A percentile compares a stretch with the other conserved stretches of the same genome.
phyloP scores from a whole-genome alignment of 78 protist species.

The Dictyostelium brefeldianum region DNA sequence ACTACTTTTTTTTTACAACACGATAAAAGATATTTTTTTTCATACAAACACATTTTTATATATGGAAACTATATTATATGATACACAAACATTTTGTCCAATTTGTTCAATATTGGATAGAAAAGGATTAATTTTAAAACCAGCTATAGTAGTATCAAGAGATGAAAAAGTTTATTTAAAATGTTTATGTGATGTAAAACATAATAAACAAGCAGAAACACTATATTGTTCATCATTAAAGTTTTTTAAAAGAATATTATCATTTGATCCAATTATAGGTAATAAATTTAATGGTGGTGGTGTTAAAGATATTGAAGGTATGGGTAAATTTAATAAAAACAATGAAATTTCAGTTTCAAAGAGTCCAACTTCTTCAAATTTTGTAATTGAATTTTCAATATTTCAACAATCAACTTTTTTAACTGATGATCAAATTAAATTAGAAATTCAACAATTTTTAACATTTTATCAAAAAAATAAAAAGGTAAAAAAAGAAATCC shows the following conservation, averaged over 20 bases:
- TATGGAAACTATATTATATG: slow-evolving; percentile 29
- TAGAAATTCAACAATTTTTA: slow-evolving; percentile 36
- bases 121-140: slow-evolving; percentile 38
- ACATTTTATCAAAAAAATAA: slow-evolving; percentile 63
- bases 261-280: not conserved
- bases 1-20: too few relatives aligned
- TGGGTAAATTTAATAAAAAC: not conserved
- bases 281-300: not conserved
- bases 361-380: slow-evolving; percentile 29
- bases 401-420: slow-evolving; percentile 27
- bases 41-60: not conserved
- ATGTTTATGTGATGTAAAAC: slow-evolving; percentile 18
- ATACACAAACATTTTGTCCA: slow-evolving; percentile 70
- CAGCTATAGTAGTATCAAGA: slow-evolving; percentile 42
- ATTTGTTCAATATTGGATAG: slow-evolving; percentile 63
- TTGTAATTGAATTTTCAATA: slow-evolving; percentile 45
- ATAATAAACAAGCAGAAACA: slow-evolving; percentile 25
- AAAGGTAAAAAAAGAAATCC: slow-evolving; percentile 32
- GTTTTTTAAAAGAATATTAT: slow-evolving; percentile 58
- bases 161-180: slow-evolving; percentile 64
- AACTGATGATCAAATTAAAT: slow-evolving; percentile 34
- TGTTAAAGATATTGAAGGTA: not conserved
- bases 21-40: not conserved
- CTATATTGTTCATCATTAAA: slow-evolving; percentile 51
- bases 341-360: slow-evolving; percentile 20